Percentiles rank a stretch among this genome's conserved stretches.
phyloP scores from a whole-genome alignment of 2,329 filamentous ascomycete genomes.

The Clonostachys solani region DNA sequence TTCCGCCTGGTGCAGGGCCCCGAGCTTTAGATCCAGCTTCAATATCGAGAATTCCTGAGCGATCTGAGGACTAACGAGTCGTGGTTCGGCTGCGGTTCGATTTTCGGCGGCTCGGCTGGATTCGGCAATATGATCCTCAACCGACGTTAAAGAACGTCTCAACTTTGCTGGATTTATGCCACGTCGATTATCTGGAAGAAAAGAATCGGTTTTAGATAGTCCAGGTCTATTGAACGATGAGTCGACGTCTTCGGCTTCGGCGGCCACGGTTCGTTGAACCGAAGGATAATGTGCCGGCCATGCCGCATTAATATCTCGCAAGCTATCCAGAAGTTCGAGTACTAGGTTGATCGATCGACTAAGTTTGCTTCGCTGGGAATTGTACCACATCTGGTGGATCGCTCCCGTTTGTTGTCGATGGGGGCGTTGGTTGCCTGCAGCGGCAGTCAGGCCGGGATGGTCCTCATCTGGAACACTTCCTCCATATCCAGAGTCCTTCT shows the following conservation, averaged over 20 bases:
- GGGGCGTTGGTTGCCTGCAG: slow-evolving; percentile 43
- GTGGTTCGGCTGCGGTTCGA: slow-evolving; percentile 62
- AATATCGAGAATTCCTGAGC: slow-evolving; percentile 94
- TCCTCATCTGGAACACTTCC: slow-evolving; percentile 69
- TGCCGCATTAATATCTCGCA: slow-evolving; percentile 83
- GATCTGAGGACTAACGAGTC: slow-evolving; percentile 86
- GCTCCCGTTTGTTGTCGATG: slow-evolving; percentile 64
- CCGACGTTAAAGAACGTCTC: slow-evolving; percentile 68
- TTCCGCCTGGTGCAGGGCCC: slow-evolving; percentile 79
- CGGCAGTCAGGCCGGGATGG: slow-evolving; percentile 38
- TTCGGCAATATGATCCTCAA: slow-evolving; percentile 55
- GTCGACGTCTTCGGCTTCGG: slow-evolving; percentile 37
- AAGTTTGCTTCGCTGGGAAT: slow-evolving; percentile 84
- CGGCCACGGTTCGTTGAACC: slow-evolving; percentile 57
- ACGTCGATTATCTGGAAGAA: background rate
- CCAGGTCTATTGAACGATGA: slow-evolving; percentile 49
- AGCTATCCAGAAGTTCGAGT: slow-evolving; percentile 74
- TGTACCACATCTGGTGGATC: slow-evolving; percentile 91
- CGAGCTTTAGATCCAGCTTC: slow-evolving; percentile 91
- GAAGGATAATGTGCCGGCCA: slow-evolving; percentile 97
- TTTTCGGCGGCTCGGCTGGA: slow-evolving; percentile 68
- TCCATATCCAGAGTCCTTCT: slow-evolving; percentile 89
- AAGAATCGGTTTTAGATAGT: slow-evolving; percentile 48
- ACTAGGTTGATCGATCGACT: slow-evolving; percentile 83
- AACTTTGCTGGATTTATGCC: slow-evolving; percentile 25